A percentile compares a stretch with the other conserved stretches of the same genome.
Conservation (phyloP, 176 grass and related monocot genomes). For the Eragrostis nindensis region DNA sequence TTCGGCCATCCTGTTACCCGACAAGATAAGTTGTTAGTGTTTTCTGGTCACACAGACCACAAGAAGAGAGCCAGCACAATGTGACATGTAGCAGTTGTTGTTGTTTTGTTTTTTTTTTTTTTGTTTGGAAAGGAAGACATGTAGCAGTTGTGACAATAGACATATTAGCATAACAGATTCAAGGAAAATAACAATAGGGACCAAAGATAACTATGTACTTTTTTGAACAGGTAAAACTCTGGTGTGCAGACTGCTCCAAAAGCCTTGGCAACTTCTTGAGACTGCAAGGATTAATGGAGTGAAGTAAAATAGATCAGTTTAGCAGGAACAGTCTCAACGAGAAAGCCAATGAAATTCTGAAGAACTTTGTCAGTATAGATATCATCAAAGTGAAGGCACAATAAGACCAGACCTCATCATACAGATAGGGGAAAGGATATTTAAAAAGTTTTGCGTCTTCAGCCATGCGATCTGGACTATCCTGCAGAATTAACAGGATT, state of each 20-base stretch:
- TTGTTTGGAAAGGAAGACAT: no score
- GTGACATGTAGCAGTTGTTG: background rate
- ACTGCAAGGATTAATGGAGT: conserved; percentile 37
- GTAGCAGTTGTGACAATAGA: background rate
- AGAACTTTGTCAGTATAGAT: background rate
- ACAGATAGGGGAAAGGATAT: conserved; percentile 88
- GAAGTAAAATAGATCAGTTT: background rate
- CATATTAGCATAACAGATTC: background rate
- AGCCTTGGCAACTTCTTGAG: conserved; percentile 85
- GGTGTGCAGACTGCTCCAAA: conserved; percentile 92
- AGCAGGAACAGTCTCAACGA: background rate
- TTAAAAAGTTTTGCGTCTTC: conserved; percentile 79
- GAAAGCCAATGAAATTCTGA: background rate
- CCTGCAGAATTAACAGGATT: conserved; percentile 47
- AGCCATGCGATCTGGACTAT: conserved; percentile 79
- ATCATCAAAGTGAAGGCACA: background rate
- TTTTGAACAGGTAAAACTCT: conserved; percentile 94
- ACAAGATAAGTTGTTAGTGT: background rate
- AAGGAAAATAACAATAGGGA: background rate
- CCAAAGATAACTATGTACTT: conserved; percentile 39
- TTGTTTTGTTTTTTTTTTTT: no score
- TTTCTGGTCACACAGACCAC: background rate
- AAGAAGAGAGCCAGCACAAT: background rate
- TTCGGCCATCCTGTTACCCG: conserved; percentile 64
- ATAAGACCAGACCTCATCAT: conserved; percentile 65